Evolutionary conservation across 2,329 filamentous ascomycete genomes (phyloP).

Genomic region (Paracoccidioides brasiliensis): DNA sequence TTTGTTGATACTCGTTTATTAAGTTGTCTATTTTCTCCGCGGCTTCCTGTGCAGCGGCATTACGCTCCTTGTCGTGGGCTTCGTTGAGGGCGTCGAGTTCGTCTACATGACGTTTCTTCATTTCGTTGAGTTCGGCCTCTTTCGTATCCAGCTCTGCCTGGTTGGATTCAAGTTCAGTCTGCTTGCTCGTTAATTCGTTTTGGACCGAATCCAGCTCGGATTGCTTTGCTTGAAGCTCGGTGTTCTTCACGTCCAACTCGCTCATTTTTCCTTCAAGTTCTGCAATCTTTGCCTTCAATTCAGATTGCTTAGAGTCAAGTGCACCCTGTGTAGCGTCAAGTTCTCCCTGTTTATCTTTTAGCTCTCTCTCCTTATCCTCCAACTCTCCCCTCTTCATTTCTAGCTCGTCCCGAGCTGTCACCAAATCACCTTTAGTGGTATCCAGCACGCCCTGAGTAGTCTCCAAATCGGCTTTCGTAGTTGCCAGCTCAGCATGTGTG

Average conservation of each 20-base stretch:
- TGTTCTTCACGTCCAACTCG: conserved; percentile 12
- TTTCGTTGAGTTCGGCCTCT: conserved; percentile 16
- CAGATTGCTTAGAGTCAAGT: conserved; percentile 12
- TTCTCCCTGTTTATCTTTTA: conserved; percentile 9
- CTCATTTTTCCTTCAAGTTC: no score
- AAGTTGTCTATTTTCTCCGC: conserved; percentile 18
- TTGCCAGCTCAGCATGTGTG: conserved; percentile 9
- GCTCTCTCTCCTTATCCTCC: background rate
- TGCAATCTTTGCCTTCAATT: conserved; percentile 10
- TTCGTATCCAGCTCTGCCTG: conserved; percentile 11
- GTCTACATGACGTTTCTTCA: conserved; percentile 16
- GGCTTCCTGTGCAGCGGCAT: conserved; percentile 11
- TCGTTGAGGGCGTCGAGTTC: conserved; percentile 10
- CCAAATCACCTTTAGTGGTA: conserved; percentile 7
- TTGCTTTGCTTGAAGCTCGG: conserved; percentile 12
- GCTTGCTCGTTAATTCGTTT: conserved; percentile 6
- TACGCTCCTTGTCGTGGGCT: conserved; percentile 11
- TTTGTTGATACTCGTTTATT: conserved; percentile 17
- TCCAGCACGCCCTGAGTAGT: conserved; percentile 13
- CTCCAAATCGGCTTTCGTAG: conserved; percentile 3
- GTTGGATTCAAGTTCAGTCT: conserved; percentile 8
- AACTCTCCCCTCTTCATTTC: background rate
- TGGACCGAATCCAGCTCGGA: conserved; percentile 11
- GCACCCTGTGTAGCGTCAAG: conserved; percentile 16
- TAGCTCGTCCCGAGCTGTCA: conserved; percentile 10